A percentile compares a stretch with the other conserved stretches of the same genome.
Evolutionary conservation across 768 basidiomycete genomes (phyloP).

Genomic region (Epithele typhae): DNA sequence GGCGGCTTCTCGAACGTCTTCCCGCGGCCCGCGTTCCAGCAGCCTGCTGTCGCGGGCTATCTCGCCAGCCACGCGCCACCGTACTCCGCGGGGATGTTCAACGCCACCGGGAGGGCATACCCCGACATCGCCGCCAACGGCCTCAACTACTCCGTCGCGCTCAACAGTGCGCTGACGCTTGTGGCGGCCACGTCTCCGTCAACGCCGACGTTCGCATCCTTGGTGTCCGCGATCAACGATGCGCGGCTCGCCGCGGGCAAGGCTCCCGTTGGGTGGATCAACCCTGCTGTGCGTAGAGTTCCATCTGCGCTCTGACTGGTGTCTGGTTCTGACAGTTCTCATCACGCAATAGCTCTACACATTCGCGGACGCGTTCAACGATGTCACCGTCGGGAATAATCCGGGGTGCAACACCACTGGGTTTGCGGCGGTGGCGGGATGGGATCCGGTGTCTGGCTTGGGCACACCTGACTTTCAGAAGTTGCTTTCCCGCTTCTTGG

Average conservation of each 20-base stretch:
- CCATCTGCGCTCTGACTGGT: too few species aligned
- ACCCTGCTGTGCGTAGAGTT: constrained; percentile 22
- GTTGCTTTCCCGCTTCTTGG: too few species aligned
- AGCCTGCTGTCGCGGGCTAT: constrained; percentile 25
- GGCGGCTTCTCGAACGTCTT: constrained; percentile 41
- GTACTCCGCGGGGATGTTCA: constrained; percentile 29
- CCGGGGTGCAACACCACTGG: too few species aligned
- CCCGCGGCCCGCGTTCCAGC: constrained; percentile 33
- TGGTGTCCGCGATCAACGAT: constrained; percentile 53
- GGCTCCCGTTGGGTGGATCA: constrained; percentile 32
- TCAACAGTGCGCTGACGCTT: constrained; percentile 23
- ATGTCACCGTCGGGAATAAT: too few species aligned
- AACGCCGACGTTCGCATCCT: constrained; percentile 56
- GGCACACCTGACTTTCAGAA: too few species aligned
- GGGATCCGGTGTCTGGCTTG: too few species aligned
- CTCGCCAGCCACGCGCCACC: constrained; percentile 28
- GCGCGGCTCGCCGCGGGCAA: constrained; percentile 25
- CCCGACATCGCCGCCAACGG: constrained; percentile 33
- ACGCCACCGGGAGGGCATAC: constrained; percentile 30
- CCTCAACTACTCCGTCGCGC: constrained; percentile 29
- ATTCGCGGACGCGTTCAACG: too few species aligned
- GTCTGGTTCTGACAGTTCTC: too few species aligned
- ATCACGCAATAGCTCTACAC: too few species aligned
- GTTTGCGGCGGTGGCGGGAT: too few species aligned
- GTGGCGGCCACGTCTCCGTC: constrained; percentile 62